Percentiles rank a stretch among this genome's conserved stretches.
Evolutionary conservation across 1,284 basidiomycete genomes (phyloP).

Genomic region (Cutaneotrichosporon cutaneum): DNA sequence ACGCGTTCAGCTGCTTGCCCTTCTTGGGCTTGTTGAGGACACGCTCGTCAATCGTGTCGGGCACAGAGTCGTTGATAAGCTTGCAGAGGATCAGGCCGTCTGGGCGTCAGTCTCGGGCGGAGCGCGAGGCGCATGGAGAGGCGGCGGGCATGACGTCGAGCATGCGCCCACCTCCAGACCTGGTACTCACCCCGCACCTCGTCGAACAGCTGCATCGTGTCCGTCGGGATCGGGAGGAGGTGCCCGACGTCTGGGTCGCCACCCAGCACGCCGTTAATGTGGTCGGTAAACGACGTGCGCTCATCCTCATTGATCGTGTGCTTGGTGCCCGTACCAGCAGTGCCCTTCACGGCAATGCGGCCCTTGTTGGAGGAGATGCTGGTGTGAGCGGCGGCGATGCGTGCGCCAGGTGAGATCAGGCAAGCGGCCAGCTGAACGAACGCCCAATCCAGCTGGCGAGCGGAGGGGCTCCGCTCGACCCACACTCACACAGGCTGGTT

Average conservation of each 20-base stretch:
- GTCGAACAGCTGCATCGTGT: constrained; percentile 98
- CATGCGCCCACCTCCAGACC: neutral
- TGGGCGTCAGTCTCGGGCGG: constrained; percentile 23
- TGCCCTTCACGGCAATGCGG: constrained; percentile 91
- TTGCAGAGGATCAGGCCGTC: constrained; percentile 96
- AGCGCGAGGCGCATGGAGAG: neutral
- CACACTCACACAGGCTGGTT: constrained; percentile 42
- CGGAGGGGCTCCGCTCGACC: neutral
- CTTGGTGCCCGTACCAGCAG: constrained; percentile 84
- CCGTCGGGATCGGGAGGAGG: constrained; percentile 89
- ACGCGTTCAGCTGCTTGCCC: constrained; percentile 73
- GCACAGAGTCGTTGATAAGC: constrained; percentile 98
- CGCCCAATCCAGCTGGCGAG: neutral
- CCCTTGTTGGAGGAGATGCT: constrained; percentile 71
- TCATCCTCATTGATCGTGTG: constrained; percentile 99
- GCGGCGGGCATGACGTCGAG: neutral
- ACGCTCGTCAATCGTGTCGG: constrained; percentile 97
- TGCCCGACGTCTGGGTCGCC: constrained; percentile 81
- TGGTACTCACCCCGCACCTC: constrained; percentile 67
- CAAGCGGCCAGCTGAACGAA: too few relatives aligned
- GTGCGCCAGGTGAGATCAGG: too few relatives aligned
- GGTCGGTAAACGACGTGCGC: constrained; percentile 90
- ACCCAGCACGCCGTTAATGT: constrained; percentile 88
- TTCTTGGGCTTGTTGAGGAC: constrained; percentile 84
- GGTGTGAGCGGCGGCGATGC: neutral